phyloP scores from a whole-genome alignment of 1,284 basidiomycete genomes.

The Athelia psychrophila region DNA sequence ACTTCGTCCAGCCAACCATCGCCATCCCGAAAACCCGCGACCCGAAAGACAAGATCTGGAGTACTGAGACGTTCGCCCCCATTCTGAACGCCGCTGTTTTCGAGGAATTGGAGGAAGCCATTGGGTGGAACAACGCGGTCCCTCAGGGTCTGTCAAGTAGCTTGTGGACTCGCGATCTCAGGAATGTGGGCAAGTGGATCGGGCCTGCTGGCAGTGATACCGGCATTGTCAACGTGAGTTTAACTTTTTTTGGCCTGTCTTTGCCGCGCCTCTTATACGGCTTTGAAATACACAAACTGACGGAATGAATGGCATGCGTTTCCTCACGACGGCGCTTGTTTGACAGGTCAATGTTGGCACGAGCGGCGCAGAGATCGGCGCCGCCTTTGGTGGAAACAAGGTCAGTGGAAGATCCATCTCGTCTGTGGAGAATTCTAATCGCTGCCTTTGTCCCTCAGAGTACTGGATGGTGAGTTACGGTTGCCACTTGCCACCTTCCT shows the following conservation, averaged over 20 bases:
- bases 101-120: constrained; percentile 88
- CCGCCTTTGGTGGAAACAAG: constrained; percentile 94
- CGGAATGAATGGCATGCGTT: no score
- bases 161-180: constrained; percentile 85
- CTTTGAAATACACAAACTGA: constrained; percentile 3
- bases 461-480: constrained; percentile 67
- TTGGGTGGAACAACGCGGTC: constrained; percentile 90
- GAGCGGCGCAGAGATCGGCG: constrained; percentile 91
- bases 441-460: constrained; percentile 42
- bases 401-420: constrained; percentile 33
- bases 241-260: constrained; percentile 7
- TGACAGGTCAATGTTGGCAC: constrained; percentile 87
- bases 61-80: constrained; percentile 84
- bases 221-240: constrained; percentile 81
- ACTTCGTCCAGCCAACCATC: constrained; percentile 89
- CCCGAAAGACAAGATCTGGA: constrained; percentile 63
- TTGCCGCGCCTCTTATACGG: constrained; percentile 10
- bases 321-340: background rate
- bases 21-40: constrained; percentile 61
- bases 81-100: constrained; percentile 88
- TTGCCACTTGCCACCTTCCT: background rate
- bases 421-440: constrained; percentile 4
- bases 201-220: constrained; percentile 85
- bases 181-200: constrained; percentile 86
- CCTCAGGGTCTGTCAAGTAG: constrained; percentile 89